Evolutionary conservation across 805 yeast genomes (phyloP).

Genomic region (Saccharomyces mikatae): DNA sequence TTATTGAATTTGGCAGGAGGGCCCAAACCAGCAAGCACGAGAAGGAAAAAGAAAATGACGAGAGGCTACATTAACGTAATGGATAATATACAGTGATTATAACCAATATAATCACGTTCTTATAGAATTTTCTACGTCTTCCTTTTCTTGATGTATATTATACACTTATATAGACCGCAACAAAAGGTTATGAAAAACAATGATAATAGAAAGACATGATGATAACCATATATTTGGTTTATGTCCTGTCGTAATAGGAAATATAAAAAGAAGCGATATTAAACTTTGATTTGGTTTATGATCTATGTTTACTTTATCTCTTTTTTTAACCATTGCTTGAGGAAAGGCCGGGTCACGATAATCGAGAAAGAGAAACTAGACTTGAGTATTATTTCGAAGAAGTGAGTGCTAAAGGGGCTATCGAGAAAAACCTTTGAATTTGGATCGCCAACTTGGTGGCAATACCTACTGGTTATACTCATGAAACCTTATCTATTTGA

Average conservation of each 20-base stretch:
- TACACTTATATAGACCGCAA: background rate
- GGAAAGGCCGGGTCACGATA: background rate
- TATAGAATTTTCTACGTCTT: background rate
- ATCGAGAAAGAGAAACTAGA: background rate
- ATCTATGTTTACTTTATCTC: too few relatives aligned
- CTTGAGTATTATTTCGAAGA: background rate
- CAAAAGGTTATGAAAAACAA: background rate
- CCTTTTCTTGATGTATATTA: background rate
- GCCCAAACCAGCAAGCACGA: slow-evolving; percentile 22
- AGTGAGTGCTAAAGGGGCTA: background rate
- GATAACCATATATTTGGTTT: background rate
- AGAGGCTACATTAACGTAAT: slow-evolving; percentile 66
- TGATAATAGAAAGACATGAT: background rate
- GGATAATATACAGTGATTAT: slow-evolving; percentile 24
- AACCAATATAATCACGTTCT: background rate
- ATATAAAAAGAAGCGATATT: too few relatives aligned
- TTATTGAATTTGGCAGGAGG: slow-evolving; percentile 34
- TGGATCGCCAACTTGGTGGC: background rate
- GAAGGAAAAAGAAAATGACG: slow-evolving; percentile 38
- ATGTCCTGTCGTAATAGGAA: background rate
- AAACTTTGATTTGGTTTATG: too few relatives aligned
- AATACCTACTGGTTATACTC: background rate
- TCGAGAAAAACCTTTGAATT: background rate
- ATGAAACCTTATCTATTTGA: slow-evolving; percentile 24
- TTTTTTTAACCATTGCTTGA: background rate